phyloP scores from a whole-genome alignment of 306 rosid genomes.

The Carpinus fangiana region DNA sequence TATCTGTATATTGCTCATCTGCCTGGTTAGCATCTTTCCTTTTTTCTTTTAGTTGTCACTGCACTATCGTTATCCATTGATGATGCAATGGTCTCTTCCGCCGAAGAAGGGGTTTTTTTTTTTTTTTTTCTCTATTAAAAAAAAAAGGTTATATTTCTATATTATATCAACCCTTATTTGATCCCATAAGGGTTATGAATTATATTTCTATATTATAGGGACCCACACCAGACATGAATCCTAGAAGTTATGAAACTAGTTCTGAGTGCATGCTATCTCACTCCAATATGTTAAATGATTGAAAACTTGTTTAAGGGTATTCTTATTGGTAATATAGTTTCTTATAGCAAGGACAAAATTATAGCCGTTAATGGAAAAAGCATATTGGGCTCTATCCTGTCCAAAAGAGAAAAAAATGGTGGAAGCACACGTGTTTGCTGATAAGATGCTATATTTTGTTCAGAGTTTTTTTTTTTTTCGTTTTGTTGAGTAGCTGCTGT shows the following conservation, averaged over 20 bases:
- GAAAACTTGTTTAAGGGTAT: background rate
- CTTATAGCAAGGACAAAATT: background rate
- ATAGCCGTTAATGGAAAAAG: background rate
- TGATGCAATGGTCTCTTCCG: background rate
- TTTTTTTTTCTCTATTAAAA: too few relatives aligned
- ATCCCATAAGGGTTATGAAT: background rate
- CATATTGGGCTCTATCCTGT: background rate
- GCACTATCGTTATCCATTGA: slow-evolving; percentile 8
- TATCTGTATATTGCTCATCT: slow-evolving; percentile 81
- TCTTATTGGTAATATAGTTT: background rate
- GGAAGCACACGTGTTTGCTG: too few relatives aligned
- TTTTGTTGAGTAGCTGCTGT: too few relatives aligned
- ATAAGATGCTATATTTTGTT: too few relatives aligned
- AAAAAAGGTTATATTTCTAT: too few relatives aligned
- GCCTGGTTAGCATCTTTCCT: slow-evolving; percentile 67
- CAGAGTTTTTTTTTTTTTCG: too few relatives aligned
- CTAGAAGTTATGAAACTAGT: background rate
- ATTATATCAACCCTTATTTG: background rate
- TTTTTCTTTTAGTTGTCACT: background rate
- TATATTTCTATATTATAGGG: background rate
- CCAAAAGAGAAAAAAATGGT: background rate
- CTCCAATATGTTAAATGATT: background rate
- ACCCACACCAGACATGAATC: background rate
- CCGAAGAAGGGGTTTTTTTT: background rate
- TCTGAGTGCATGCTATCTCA: background rate